phyloP scores from a whole-genome alignment of 495 filamentous ascomycete genomes.

The Talaromyces borbonicus region DNA sequence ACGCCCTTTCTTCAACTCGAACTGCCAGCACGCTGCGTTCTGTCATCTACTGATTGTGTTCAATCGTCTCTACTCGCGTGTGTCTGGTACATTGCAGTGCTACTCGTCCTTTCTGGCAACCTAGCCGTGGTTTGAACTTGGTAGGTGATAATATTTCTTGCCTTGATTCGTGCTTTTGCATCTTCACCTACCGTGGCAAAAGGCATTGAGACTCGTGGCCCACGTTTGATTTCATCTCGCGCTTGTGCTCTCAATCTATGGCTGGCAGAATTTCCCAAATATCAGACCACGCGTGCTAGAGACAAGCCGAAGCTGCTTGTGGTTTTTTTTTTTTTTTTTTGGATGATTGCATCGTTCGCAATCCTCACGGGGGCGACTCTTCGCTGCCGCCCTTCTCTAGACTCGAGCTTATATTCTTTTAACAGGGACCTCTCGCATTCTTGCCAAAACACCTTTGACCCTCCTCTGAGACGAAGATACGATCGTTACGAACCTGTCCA shows the following conservation, averaged over 20 bases:
- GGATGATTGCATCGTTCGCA: too few relatives aligned
- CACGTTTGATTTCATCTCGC: too few relatives aligned
- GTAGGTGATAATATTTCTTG: constrained; percentile 2
- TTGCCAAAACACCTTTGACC: not conserved
- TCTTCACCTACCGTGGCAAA: too few relatives aligned
- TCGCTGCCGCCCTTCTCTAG: not conserved
- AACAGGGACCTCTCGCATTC: not conserved
- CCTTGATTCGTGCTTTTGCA: not conserved
- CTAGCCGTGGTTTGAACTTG: not conserved
- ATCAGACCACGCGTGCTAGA: too few relatives aligned
- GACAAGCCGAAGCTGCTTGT: too few relatives aligned
- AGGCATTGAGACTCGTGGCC: too few relatives aligned
- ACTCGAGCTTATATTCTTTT: constrained; percentile 1
- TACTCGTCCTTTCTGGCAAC: not conserved
- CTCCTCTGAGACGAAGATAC: not conserved
- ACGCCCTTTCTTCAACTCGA: not conserved
- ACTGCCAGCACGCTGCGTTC: not conserved
- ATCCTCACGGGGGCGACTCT: too few relatives aligned
- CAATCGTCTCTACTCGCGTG: not conserved
- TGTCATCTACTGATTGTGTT: not conserved
- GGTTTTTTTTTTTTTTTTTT: too few relatives aligned
- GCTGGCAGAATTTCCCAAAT: too few relatives aligned
- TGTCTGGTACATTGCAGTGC: not conserved
- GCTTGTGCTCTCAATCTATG: too few relatives aligned
- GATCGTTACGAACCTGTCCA: too few relatives aligned